Evolutionary conservation across 371 early-diverging fungal species (phyloP).

Genomic region (Blastocladiella emersonii): DNA sequence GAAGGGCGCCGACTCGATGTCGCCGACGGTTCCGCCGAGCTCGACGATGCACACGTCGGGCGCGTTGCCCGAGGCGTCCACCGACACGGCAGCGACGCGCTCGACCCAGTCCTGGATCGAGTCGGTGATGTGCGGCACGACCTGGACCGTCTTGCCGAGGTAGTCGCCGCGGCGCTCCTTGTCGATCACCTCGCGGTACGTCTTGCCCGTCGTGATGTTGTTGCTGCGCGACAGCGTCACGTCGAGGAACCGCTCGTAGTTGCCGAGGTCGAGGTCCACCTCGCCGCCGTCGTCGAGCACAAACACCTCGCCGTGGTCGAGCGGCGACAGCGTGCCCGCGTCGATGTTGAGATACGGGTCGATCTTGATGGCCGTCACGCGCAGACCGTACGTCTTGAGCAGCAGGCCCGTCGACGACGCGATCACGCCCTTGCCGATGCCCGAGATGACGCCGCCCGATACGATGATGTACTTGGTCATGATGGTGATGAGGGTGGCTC

Average conservation of each 20-base stretch:
- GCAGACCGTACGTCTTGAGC: constrained; percentile 84
- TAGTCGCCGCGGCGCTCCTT: constrained; percentile 91
- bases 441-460: constrained; percentile 97
- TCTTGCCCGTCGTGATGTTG: constrained; percentile 98
- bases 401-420: constrained; percentile 94
- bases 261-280: constrained; percentile 98
- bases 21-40: constrained; percentile 98
- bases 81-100: constrained; percentile 71
- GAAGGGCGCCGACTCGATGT: constrained; percentile 97
- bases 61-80: constrained; percentile 65
- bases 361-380: constrained; percentile 98
- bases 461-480: constrained; percentile 92
- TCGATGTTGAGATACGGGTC: constrained; percentile 99
- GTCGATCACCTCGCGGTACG: constrained; percentile 91
- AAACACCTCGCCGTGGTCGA: constrained; percentile 99
- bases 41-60: constrained; percentile 99
- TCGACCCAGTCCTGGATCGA: constrained; percentile 96
- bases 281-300: constrained; percentile 99
- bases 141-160: constrained; percentile 97
- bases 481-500: background rate
- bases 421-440: constrained; percentile 98
- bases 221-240: constrained; percentile 86
- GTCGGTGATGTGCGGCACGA: constrained; percentile 96
- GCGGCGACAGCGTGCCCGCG: constrained; percentile 92
- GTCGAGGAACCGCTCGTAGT: constrained; percentile 97